Conservation (phyloP, 106 monocot species). For the Allium sativum region DNA sequence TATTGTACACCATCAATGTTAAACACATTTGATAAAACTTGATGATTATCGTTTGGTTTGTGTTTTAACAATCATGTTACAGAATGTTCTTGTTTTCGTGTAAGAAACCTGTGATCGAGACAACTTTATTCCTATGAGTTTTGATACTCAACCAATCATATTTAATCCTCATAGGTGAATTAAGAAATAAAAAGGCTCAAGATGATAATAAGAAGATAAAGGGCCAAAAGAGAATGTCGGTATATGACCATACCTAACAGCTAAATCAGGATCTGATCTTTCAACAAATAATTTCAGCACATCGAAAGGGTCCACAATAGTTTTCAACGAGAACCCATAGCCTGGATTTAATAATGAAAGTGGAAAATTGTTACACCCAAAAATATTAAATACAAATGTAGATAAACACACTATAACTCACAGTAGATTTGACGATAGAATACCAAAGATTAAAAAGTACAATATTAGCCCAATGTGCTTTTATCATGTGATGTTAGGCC, state of each 20-base stretch:
- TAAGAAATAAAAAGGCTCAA: neutral
- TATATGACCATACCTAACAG: conserved; percentile 43
- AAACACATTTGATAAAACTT: too few species aligned
- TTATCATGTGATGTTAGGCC: too few species aligned
- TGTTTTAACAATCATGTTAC: neutral
- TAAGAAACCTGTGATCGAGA: neutral
- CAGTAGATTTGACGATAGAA: too few species aligned
- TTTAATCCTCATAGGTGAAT: too few species aligned
- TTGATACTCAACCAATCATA: neutral
- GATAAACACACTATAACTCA: too few species aligned
- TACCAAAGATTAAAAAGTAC: too few species aligned
- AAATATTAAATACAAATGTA: too few species aligned
- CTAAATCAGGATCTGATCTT: conserved; percentile 47
- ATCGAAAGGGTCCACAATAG: conserved; percentile 47
- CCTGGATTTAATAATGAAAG: conserved; percentile 30
- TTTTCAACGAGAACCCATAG: conserved; percentile 43
- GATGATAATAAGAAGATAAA: neutral
- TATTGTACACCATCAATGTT: too few species aligned
- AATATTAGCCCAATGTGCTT: too few species aligned
- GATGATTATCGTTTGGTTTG: too few species aligned
- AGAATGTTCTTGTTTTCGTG: neutral
- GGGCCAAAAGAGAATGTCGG: neutral
- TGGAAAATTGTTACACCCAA: conserved; percentile 1
- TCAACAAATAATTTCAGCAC: conserved; percentile 57
- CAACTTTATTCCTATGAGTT: too few species aligned